These are phyloP conservation scores for Fusarium piperis DNA, from an alignment of 2,329 filamentous ascomycete genomes.

Conservation along the genomic window DNA sequence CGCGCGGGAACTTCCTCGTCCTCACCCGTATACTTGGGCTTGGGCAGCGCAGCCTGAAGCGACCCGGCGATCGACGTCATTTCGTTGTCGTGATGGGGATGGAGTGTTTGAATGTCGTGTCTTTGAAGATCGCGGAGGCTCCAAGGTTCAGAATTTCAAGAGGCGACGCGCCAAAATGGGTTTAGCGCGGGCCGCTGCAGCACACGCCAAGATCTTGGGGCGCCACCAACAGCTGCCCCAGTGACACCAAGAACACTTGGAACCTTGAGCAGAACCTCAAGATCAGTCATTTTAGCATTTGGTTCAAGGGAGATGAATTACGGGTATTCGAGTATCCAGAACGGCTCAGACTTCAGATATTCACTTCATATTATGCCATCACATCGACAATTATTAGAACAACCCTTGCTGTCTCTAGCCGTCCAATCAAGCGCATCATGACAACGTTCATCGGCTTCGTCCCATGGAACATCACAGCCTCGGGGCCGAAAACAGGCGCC, in stretches of 20 bases:
- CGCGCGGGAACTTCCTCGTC: conserved; percentile 81
- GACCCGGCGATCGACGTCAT: conserved; percentile 77
- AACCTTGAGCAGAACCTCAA: not conserved
- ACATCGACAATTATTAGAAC: conserved; percentile 7
- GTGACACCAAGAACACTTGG: not conserved
- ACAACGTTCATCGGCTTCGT: conserved; percentile 31
- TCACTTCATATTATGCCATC: not conserved
- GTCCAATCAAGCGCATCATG: conserved; percentile 32
- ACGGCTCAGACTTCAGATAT: not conserved
- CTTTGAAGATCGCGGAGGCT: conserved; percentile 32
- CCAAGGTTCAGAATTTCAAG: conserved; percentile 46
- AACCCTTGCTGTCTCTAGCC: conserved; percentile 19
- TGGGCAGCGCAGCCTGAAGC: conserved; percentile 82
- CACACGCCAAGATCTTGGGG: conserved; percentile 9
- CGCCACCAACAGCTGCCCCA: not conserved
- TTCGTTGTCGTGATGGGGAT: conserved; percentile 32
- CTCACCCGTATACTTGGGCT: conserved; percentile 90
- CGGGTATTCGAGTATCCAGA: not conserved
- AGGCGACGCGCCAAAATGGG: conserved; percentile 43
- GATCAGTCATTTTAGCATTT: not conserved
- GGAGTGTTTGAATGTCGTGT: conserved; percentile 29
- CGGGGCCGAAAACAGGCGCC: conserved; percentile 17
- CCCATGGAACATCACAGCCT: conserved; percentile 21
- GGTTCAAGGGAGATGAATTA: not conserved
- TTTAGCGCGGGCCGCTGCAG: conserved; percentile 38